Percentiles rank a stretch among this genome's conserved stretches.
These are phyloP conservation scores for Sclerotinia spermophila DNA, from an alignment of 2,329 filamentous ascomycete species.

Conservation along the genomic window DNA sequence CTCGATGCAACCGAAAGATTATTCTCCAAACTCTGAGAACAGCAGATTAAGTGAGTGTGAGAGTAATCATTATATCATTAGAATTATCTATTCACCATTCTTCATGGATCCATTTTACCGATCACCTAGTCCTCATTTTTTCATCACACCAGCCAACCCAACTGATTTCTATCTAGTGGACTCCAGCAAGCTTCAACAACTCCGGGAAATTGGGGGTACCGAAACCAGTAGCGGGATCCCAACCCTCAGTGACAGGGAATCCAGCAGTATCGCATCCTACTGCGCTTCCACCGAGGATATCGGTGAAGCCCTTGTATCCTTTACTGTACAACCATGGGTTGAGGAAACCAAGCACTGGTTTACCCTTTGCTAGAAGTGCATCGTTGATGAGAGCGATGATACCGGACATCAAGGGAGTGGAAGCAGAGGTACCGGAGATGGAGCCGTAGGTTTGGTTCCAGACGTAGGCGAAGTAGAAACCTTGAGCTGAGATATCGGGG, in stretches of 20 bases:
- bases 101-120: neutral
- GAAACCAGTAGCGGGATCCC: slow-evolving; percentile 40
- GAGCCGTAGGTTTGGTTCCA: slow-evolving; percentile 39
- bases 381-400: slow-evolving; percentile 62
- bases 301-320: slow-evolving; percentile 40
- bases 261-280: slow-evolving; percentile 37
- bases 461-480: slow-evolving; percentile 50
- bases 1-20: too few species aligned
- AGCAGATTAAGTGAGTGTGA: too few species aligned
- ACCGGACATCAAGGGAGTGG: slow-evolving; percentile 52
- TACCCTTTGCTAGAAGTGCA: slow-evolving; percentile 50
- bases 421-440: slow-evolving; percentile 51
- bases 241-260: slow-evolving; percentile 35
- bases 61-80: slow-evolving; percentile 3
- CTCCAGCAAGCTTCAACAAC: slow-evolving; percentile 2
- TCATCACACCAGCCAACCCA: neutral
- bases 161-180: neutral
- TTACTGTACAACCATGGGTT: slow-evolving; percentile 44
- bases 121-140: too few species aligned
- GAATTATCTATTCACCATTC: neutral
- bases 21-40: too few species aligned
- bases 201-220: slow-evolving; percentile 33
- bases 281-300: slow-evolving; percentile 39
- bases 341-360: slow-evolving; percentile 42
- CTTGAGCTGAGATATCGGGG: slow-evolving; percentile 53